A percentile compares a stretch with the other conserved stretches of the same genome.
These are phyloP conservation scores for Stentor coeruleus DNA, from an alignment of 73 alveolate genomes.

Conservation along the genomic window DNA sequence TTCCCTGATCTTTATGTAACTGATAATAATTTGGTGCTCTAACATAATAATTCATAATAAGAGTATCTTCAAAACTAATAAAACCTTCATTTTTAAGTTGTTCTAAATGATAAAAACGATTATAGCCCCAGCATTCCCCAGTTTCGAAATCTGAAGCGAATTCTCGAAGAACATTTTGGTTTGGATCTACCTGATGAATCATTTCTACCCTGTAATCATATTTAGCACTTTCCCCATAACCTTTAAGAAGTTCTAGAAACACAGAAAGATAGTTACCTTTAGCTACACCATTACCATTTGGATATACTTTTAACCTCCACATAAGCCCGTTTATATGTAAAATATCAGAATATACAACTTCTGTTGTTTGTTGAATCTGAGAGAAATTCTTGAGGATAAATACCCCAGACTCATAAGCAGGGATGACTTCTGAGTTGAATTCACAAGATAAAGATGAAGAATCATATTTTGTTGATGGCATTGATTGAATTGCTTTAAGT, in stretches of 20 bases:
- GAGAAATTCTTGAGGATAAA: slow-evolving; percentile 60
- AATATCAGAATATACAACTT: slow-evolving; percentile 84
- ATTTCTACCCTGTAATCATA: slow-evolving; percentile 92
- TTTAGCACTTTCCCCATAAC: slow-evolving; percentile 69
- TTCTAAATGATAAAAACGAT: slow-evolving; percentile 83
- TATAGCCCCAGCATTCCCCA: slow-evolving; percentile 99
- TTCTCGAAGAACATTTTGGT: slow-evolving; percentile 65
- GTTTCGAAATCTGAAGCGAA: slow-evolving; percentile 91
- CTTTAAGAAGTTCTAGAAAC: slow-evolving; percentile 85
- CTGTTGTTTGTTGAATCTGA: slow-evolving; percentile 28
- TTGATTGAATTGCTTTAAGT: slow-evolving; percentile 42
- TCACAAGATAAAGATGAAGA: slow-evolving; percentile 41
- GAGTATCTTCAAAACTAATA: slow-evolving; percentile 61
- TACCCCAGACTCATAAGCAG: slow-evolving; percentile 73
- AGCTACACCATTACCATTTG: slow-evolving; percentile 90
- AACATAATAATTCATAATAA: neutral
- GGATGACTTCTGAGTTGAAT: slow-evolving; percentile 80
- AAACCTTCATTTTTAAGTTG: slow-evolving; percentile 87
- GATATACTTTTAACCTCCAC: slow-evolving; percentile 95
- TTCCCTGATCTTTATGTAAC: neutral
- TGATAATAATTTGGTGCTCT: slow-evolving; percentile 26
- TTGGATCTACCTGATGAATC: slow-evolving; percentile 68
- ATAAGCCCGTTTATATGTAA: slow-evolving; percentile 72
- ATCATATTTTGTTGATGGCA: slow-evolving; percentile 44
- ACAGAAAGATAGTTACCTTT: slow-evolving; percentile 77